Conservation (phyloP, 225 moss, liverwort and hornwort genomes). For the Physcomitrium patens region DNA sequence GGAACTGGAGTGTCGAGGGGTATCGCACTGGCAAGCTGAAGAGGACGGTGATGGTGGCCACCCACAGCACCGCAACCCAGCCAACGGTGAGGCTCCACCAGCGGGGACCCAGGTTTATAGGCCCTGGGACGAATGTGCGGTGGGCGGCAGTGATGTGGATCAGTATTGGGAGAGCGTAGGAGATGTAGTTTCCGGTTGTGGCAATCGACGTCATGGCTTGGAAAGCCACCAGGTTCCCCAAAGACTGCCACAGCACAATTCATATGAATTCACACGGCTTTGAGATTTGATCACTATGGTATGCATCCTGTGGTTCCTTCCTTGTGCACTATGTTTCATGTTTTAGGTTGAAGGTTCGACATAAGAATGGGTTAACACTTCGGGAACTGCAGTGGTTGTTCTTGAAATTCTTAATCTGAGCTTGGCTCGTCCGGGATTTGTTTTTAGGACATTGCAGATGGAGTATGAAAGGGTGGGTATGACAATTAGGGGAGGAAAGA, state of each 20-base stretch:
- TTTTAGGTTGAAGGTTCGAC: too few relatives aligned
- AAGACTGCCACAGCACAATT: constrained; percentile 34
- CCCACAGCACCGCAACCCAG: constrained; percentile 59
- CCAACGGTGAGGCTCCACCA: constrained; percentile 40
- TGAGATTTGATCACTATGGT: too few relatives aligned
- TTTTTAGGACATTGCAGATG: too few relatives aligned
- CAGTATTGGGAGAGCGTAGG: constrained; percentile 19
- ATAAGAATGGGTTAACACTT: too few relatives aligned
- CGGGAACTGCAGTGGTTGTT: too few relatives aligned
- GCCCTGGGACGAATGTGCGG: not conserved
- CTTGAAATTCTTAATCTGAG: too few relatives aligned
- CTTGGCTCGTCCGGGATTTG: too few relatives aligned
- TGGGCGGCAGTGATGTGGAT: not conserved
- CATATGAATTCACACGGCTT: too few relatives aligned
- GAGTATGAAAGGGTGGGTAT: too few relatives aligned
- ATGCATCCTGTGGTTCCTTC: too few relatives aligned
- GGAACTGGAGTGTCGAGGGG: constrained; percentile 36
- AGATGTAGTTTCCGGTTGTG: not conserved
- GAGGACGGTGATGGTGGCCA: constrained; percentile 41
- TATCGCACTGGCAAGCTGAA: constrained; percentile 59
- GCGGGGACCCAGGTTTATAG: constrained; percentile 23
- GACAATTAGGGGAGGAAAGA: too few relatives aligned
- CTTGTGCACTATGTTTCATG: too few relatives aligned
- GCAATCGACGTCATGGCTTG: constrained; percentile 56
- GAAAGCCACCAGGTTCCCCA: constrained; percentile 64